Conservation (phyloP, 2,329 filamentous ascomycete genomes). For the Septoria petroselini region DNA sequence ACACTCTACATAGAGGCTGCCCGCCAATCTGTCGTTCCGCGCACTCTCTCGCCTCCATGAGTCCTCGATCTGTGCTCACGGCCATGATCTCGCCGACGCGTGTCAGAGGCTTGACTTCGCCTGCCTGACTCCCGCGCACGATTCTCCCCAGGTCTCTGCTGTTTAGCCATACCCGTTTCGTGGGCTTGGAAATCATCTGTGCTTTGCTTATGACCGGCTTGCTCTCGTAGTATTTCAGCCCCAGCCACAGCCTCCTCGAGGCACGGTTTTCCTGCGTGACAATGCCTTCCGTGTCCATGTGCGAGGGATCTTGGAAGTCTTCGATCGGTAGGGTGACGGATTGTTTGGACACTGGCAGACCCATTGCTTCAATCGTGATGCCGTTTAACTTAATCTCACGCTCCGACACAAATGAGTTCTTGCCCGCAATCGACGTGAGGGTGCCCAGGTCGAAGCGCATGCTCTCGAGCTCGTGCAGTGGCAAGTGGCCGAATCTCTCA, state of each 20-base stretch:
- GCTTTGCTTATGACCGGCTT: conserved; percentile 71
- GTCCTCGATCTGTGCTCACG: conserved; percentile 70
- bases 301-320: conserved; percentile 30
- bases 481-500: conserved; percentile 17
- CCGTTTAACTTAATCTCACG: conserved; percentile 32
- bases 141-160: conserved; percentile 62
- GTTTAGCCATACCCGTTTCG: conserved; percentile 65
- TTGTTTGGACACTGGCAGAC: conserved; percentile 31
- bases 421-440: conserved; percentile 20
- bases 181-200: conserved; percentile 68
- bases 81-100: conserved; percentile 80
- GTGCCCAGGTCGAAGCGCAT: conserved; percentile 22
- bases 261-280: conserved; percentile 61
- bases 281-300: conserved; percentile 32
- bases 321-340: conserved; percentile 29
- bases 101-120: conserved; percentile 68
- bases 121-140: conserved; percentile 63
- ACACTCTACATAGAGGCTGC: conserved; percentile 68
- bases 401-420: conserved; percentile 21
- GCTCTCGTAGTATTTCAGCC: conserved; percentile 84
- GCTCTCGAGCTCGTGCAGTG: conserved; percentile 19
- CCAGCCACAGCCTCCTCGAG: conserved; percentile 75
- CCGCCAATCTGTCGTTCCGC: conserved; percentile 79
- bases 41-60: conserved; percentile 79
- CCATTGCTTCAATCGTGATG: conserved; percentile 35